Evolutionary conservation across 257 asterid species (phyloP).

Genomic region (Nicotiana sylvestris): DNA sequence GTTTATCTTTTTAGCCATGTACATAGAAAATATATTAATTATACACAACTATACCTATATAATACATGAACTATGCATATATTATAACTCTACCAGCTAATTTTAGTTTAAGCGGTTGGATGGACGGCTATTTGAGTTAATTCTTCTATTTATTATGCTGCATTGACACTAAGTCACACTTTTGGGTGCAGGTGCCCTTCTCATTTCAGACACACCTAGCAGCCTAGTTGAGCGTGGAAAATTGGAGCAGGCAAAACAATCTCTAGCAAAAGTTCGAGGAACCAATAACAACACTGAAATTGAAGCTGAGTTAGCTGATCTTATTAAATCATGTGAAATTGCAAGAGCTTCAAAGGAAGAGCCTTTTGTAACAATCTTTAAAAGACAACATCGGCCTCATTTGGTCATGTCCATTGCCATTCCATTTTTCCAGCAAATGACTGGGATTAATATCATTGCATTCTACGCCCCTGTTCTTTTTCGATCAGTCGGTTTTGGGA

Average conservation of each 20-base stretch:
- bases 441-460: constrained; percentile 85
- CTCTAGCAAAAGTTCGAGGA: constrained; percentile 63
- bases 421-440: constrained; percentile 79
- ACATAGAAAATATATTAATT: too few species aligned
- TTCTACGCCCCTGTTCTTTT: constrained; percentile 82
- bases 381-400: constrained; percentile 62
- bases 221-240: constrained; percentile 77
- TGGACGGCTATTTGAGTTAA: too few species aligned
- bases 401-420: constrained; percentile 58
- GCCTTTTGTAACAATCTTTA: constrained; percentile 78
- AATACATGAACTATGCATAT: too few species aligned
- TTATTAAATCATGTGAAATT: constrained; percentile 65
- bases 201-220: constrained; percentile 72
- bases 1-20: too few species aligned
- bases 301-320: constrained; percentile 67
- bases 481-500: constrained; percentile 66
- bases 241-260: constrained; percentile 65
- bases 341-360: constrained; percentile 62
- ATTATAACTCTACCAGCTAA: too few species aligned
- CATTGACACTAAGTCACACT: not conserved
- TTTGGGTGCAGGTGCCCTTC: not conserved
- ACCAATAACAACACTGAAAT: constrained; percentile 28
- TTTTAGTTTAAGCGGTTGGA: too few species aligned
- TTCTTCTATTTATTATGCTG: not conserved
- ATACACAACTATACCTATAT: too few species aligned